Percentiles rank a stretch among this genome's conserved stretches.
phyloP scores from a whole-genome alignment of 192 early-diverging fungal species.

The Backusella liffmaniae region DNA sequence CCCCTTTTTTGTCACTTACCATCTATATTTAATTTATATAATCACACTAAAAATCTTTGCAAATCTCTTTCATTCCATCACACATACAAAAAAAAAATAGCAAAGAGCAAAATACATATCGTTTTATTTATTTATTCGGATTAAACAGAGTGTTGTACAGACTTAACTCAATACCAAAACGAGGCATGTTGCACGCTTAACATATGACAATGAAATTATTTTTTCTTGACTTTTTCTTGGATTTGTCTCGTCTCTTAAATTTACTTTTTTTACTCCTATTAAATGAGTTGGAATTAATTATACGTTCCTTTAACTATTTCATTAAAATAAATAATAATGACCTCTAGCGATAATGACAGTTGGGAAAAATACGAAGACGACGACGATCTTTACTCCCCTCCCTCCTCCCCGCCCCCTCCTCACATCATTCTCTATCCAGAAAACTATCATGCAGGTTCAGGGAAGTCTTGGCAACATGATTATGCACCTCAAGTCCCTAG shows the following conservation, averaged over 20 bases:
- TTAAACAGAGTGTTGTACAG: neutral
- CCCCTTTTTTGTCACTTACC: slow-evolving; percentile 2
- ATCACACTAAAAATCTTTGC: neutral
- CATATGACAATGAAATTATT: slow-evolving; percentile 1
- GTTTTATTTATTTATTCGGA: neutral
- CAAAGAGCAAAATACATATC: neutral
- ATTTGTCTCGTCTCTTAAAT: neutral
- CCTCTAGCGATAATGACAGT: neutral
- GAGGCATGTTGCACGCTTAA: neutral
- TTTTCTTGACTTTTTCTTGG: neutral
- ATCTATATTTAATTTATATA: neutral
- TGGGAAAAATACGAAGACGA: slow-evolving; percentile 3
- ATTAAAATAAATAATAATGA: neutral
- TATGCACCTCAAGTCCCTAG: slow-evolving; percentile 4
- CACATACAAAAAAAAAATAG: neutral
- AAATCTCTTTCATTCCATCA: neutral
- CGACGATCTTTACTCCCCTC: slow-evolving; percentile 6
- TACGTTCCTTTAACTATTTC: slow-evolving; percentile 6
- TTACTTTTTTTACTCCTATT: neutral
- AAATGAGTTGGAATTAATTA: neutral
- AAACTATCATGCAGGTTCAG: slow-evolving; percentile 7
- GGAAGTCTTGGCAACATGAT: slow-evolving; percentile 10
- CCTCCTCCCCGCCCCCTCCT: neutral
- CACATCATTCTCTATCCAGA: slow-evolving; percentile 4
- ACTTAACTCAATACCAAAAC: neutral